A percentile compares a stretch with the other conserved stretches of the same genome.
Conservation (phyloP, 768 basidiomycete genomes). For the Russula foetens region DNA sequence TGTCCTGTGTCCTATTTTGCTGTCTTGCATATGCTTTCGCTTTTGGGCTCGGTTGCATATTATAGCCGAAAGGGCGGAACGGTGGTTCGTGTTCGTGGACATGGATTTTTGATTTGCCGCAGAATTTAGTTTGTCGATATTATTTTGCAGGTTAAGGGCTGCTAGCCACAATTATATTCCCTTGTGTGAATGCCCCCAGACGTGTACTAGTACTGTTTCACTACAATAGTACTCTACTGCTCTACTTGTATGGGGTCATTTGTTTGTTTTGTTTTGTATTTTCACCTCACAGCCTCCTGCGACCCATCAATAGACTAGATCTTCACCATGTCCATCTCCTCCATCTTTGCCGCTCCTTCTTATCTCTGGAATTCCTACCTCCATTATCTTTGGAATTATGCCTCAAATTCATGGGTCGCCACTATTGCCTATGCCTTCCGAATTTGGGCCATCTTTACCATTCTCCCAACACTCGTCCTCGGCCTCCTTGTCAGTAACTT, state of each 20-base stretch:
- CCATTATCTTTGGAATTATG: constrained; percentile 55
- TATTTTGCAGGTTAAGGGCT: background rate
- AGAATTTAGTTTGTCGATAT: no score
- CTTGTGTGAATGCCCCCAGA: background rate
- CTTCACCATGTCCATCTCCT: constrained; percentile 8
- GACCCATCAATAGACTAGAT: background rate
- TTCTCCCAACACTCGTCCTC: constrained; percentile 46
- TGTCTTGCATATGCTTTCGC: constrained; percentile 10
- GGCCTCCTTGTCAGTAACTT: constrained; percentile 51
- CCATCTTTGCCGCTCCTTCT: constrained; percentile 22
- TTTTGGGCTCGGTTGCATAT: constrained; percentile 1
- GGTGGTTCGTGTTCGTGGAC: background rate
- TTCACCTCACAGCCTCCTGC: background rate
- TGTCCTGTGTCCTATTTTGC: background rate
- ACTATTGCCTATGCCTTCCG: constrained; percentile 56
- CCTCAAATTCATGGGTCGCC: constrained; percentile 58
- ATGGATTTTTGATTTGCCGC: background rate
- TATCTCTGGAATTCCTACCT: constrained; percentile 54
- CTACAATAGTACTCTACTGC: no score
- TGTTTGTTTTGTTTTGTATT: background rate
- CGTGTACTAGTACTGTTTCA: no score
- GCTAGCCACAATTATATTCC: background rate
- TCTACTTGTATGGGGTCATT: no score
- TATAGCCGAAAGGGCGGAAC: background rate
- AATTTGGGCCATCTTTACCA: constrained; percentile 46